These are phyloP conservation scores for Penicillium angulare DNA, from an alignment of 495 filamentous ascomycete genomes.

Conservation along the genomic window DNA sequence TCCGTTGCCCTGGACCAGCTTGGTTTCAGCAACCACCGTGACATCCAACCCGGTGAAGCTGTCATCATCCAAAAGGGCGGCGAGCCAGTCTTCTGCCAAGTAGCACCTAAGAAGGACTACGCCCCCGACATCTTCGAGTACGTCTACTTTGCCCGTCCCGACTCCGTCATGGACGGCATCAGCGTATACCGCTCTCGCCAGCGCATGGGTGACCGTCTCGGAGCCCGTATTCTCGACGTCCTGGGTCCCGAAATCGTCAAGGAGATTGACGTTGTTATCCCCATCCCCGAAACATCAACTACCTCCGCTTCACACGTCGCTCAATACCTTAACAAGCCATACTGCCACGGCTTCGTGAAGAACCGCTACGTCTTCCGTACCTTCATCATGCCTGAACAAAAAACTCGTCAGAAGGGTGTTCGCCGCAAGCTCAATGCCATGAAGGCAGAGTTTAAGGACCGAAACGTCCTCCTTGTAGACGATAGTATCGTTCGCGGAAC, in stretches of 20 bases:
- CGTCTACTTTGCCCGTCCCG: slow-evolving; percentile 73
- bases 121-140: slow-evolving; percentile 96
- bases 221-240: slow-evolving; percentile 69
- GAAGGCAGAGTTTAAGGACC: slow-evolving; percentile 79
- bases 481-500: slow-evolving; percentile 94
- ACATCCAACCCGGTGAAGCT: slow-evolving; percentile 88
- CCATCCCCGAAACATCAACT: slow-evolving; percentile 84
- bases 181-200: slow-evolving; percentile 84
- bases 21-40: slow-evolving; percentile 75
- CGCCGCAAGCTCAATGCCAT: slow-evolving; percentile 71
- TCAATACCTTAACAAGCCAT: slow-evolving; percentile 72
- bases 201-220: slow-evolving; percentile 89
- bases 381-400: slow-evolving; percentile 92
- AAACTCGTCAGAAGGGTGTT: slow-evolving; percentile 68
- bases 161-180: slow-evolving; percentile 90
- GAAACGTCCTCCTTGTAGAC: slow-evolving; percentile 84
- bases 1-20: slow-evolving; percentile 87
- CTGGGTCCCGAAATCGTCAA: slow-evolving; percentile 73
- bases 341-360: slow-evolving; percentile 86
- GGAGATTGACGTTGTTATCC: slow-evolving; percentile 89
- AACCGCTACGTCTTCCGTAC: slow-evolving; percentile 96
- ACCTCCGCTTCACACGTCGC: slow-evolving; percentile 82
- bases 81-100: slow-evolving; percentile 70
- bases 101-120: slow-evolving; percentile 68
- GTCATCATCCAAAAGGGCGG: slow-evolving; percentile 89